phyloP scores from a whole-genome alignment of 1,284 basidiomycete species.

The Pseudozyma hubeiensis region DNA sequence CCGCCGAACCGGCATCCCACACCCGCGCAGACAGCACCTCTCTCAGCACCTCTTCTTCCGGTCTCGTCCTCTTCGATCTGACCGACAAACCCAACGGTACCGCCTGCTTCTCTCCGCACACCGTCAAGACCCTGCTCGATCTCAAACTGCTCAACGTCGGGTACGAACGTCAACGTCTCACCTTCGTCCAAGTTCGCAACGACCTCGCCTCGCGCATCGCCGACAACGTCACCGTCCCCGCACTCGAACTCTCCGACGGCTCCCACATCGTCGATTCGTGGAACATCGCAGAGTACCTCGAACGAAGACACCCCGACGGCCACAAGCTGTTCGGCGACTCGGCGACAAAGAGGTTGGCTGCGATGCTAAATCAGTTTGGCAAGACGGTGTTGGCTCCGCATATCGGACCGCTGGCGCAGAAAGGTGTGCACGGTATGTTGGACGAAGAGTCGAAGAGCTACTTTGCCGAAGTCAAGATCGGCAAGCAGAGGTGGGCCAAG shows the following conservation, averaged over 20 bases:
- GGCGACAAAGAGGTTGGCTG: slow-evolving; percentile 45
- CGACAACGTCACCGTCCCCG: slow-evolving; percentile 59
- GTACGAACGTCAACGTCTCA: slow-evolving; percentile 56
- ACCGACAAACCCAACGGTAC: slow-evolving; percentile 39
- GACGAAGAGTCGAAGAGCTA: slow-evolving; percentile 47
- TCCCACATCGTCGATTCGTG: slow-evolving; percentile 57
- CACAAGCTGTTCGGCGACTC: slow-evolving; percentile 40
- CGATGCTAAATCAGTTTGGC: slow-evolving; percentile 49
- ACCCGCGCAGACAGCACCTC: slow-evolving; percentile 27
- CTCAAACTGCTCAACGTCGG: slow-evolving; percentile 56
- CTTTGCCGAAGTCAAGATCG: slow-evolving; percentile 56
- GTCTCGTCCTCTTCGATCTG: slow-evolving; percentile 58
- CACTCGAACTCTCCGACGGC: slow-evolving; percentile 49
- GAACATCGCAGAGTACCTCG: slow-evolving; percentile 56
- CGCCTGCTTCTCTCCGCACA: slow-evolving; percentile 51
- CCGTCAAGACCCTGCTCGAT: slow-evolving; percentile 56
- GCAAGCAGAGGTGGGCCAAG: slow-evolving; percentile 39
- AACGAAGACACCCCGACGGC: slow-evolving; percentile 42
- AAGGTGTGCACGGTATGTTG: slow-evolving; percentile 41
- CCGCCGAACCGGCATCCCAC: slow-evolving; percentile 10
- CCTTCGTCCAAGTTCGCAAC: slow-evolving; percentile 57
- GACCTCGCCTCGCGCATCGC: slow-evolving; percentile 43
- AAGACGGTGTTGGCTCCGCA: slow-evolving; percentile 45
- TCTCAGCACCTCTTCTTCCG: slow-evolving; percentile 30
- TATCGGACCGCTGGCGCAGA: slow-evolving; percentile 41